A percentile compares a stretch with the other conserved stretches of the same genome.
Evolutionary conservation across 1,284 basidiomycete species (phyloP).

Genomic region (Moesziomyces sp.): DNA sequence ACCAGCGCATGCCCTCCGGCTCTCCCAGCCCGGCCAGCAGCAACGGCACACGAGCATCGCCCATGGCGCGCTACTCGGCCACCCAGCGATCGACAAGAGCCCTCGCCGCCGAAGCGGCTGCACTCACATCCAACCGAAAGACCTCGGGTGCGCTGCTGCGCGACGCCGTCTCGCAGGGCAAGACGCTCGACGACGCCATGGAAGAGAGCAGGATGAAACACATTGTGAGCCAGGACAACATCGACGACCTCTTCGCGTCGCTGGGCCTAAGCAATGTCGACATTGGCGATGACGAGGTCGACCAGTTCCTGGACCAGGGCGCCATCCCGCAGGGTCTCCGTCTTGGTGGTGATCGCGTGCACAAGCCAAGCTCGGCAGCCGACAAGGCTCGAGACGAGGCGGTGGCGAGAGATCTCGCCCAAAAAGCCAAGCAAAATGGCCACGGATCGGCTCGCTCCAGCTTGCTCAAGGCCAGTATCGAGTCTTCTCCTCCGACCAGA

Average conservation of each 20-base stretch:
- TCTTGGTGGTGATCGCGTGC: constrained; percentile 43
- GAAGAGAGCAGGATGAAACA: constrained; percentile 39
- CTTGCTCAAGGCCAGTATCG: constrained; percentile 2
- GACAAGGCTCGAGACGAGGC: constrained; percentile 54
- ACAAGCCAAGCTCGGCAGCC: constrained; percentile 32
- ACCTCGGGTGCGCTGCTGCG: constrained; percentile 43
- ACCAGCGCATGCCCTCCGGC: constrained; percentile 17
- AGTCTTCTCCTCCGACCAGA: constrained; percentile 15
- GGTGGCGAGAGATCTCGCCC: constrained; percentile 47
- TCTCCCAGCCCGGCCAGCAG: constrained; percentile 17
- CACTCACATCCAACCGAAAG: constrained; percentile 48
- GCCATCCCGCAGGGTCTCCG: constrained; percentile 50
- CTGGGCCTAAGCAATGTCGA: constrained; percentile 59
- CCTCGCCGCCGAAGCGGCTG: constrained; percentile 56
- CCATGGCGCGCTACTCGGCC: constrained; percentile 44
- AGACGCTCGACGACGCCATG: constrained; percentile 50
- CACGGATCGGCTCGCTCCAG: constrained; percentile 31
- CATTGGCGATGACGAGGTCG: constrained; percentile 60
- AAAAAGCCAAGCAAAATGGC: constrained; percentile 43
- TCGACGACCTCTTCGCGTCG: constrained; percentile 61
- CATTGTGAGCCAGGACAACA: constrained; percentile 48
- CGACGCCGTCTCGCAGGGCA: constrained; percentile 48
- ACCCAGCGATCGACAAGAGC: constrained; percentile 46
- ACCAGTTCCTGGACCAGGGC: constrained; percentile 59
- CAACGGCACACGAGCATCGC: constrained; percentile 20